Base-by-base conservation (phyloP, 805 yeast species). In the Cyberlindnera mrakii region DNA sequence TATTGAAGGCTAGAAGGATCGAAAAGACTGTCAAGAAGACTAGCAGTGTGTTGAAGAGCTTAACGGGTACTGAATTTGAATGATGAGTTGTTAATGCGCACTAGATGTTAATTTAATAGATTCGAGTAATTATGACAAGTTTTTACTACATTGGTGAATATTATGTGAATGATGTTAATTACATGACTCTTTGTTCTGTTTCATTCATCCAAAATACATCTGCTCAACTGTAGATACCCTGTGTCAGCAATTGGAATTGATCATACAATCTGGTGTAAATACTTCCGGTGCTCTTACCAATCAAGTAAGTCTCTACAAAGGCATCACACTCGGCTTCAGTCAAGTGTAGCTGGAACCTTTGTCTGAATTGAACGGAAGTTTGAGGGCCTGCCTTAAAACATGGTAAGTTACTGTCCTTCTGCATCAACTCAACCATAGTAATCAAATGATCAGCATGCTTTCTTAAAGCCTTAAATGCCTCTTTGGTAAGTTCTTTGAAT, bases 201-300 rank as follows among this genome's bases (percentile, higher is more conserved):
- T 18, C 15, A 36, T n/a, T n/a, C 13, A 9, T n/a, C 15, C 33
- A 30, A 3, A 7, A 30, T 9, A 30, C 15, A 4, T 1, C 18
- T 6, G 6, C 3, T 60, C 59, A 82, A 57, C 77, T 80, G 62
- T 88, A 93, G 23, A 93, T 93, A 35, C 99, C 99, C 66, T 93
- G 99, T 0, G 98, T 90, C 39, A 89, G 66, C 62, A 93, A 68
- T 64, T 93, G 99, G 68, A 85, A 93, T 61, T 91, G 98, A 61
- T 93, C 99, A 59, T 93, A 93, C 29, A 93, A 68, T 52, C 96
- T 72, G 1, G 99, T 93, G 66, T 89, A 93, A 50, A 86, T 75
- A 57, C 93, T 87, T 11, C 95, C 95, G 45, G 84, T 55, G 54
- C 96, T 86, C 64, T 85, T 90, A 32, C 78, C 85, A 25, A 93